A percentile compares a stretch with the other conserved stretches of the same genome.
phyloP scores from a whole-genome alignment of 768 basidiomycete species.

The Kwoniella botswanensis region DNA sequence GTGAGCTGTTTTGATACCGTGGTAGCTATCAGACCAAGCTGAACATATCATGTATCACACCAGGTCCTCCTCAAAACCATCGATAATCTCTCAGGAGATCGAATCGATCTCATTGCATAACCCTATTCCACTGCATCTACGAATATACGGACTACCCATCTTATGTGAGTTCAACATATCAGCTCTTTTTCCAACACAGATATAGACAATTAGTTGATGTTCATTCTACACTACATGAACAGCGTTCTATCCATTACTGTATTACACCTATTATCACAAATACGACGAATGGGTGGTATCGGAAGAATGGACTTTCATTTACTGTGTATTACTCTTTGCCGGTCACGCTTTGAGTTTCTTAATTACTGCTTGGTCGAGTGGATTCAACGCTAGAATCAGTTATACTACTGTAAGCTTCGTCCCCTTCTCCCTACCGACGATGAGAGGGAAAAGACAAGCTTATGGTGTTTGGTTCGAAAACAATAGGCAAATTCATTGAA shows the following conservation, averaged over 20 bases:
- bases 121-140: slow-evolving; percentile 53
- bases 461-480: not conserved
- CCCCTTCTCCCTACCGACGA: not conserved
- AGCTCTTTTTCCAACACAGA: not conserved
- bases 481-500: slow-evolving; percentile 67
- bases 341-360: slow-evolving; percentile 92
- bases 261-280: slow-evolving; percentile 85
- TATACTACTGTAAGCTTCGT: slow-evolving; percentile 68
- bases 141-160: slow-evolving; percentile 59
- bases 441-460: not conserved
- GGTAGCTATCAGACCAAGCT: not conserved
- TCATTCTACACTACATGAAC: not conserved
- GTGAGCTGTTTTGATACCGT: not conserved
- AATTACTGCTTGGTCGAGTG: slow-evolving; percentile 84
- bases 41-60: not conserved
- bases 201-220: not conserved
- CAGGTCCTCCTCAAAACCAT: slow-evolving; percentile 29
- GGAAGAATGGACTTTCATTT: slow-evolving; percentile 98
- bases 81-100: slow-evolving; percentile 58
- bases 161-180: slow-evolving; percentile 43
- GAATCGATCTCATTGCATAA: slow-evolving; percentile 57
- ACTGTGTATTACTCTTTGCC: slow-evolving; percentile 79
- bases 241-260: slow-evolving; percentile 59
- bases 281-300: slow-evolving; percentile 90
- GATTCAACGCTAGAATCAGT: slow-evolving; percentile 77